A percentile compares a stretch with the other conserved stretches of the same genome.
phyloP scores from a whole-genome alignment of 164 flowering plant species.

The Chloranthus sessilifolius region DNA sequence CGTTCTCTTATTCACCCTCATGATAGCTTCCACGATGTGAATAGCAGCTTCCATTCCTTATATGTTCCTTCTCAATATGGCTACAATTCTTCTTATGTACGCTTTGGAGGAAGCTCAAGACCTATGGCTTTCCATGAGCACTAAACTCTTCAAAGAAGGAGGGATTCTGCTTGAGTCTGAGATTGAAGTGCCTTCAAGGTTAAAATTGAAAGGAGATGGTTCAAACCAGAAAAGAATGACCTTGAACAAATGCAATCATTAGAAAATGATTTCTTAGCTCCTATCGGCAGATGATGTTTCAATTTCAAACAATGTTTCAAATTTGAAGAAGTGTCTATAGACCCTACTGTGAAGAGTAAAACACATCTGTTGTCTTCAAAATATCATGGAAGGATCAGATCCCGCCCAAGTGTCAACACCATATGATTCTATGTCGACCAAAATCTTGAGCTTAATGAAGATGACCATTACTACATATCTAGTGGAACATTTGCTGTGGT shows the following conservation, averaged over 20 bases:
- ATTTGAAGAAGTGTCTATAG: not conserved
- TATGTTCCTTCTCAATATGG: constrained; percentile 27
- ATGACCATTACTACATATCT: not conserved
- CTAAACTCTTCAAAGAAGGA: constrained; percentile 21
- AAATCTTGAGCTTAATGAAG: not conserved
- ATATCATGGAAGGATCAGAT: not conserved
- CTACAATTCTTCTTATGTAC: constrained; percentile 20
- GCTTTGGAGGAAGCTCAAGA: constrained; percentile 23
- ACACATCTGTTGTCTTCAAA: not conserved
- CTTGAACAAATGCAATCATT: constrained; percentile 17
- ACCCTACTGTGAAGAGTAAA: not conserved
- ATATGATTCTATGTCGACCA: not conserved
- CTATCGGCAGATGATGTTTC: constrained; percentile 25
- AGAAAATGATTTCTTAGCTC: constrained; percentile 26
- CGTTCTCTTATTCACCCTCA: constrained; percentile 17
- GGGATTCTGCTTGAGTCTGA: too few species aligned
- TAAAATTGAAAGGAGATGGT: constrained; percentile 31
- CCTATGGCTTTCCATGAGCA: constrained; percentile 23
- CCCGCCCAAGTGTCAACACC: not conserved
- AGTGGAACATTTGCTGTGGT: not conserved
- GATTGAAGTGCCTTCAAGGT: constrained; percentile 15
- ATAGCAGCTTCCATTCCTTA: constrained; percentile 20
- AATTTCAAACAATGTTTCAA: constrained; percentile 9
- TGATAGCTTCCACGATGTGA: constrained; percentile 20
- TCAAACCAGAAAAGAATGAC: constrained; percentile 25